Conservation (phyloP, 2,329 filamentous ascomycete genomes). For the Colletotrichum tanaceti region DNA sequence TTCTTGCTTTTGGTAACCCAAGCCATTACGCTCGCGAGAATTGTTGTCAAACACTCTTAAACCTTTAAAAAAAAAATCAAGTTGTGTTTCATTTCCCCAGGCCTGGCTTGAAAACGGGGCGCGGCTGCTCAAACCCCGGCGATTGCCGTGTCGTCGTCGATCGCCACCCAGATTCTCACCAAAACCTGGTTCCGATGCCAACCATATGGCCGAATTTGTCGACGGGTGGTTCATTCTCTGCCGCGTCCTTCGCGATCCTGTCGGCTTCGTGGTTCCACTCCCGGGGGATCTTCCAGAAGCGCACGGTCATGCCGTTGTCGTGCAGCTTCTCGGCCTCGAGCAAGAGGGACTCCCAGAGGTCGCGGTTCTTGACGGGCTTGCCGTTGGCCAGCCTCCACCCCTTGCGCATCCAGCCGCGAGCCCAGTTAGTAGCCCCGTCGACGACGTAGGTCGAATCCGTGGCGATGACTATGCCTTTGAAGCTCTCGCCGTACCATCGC, state of each 20-base stretch:
- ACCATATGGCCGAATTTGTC: too few relatives aligned
- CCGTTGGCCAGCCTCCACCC: conserved; percentile 56
- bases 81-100: too few relatives aligned
- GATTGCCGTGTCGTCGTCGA: too few relatives aligned
- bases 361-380: conserved; percentile 58
- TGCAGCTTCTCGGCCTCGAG: conserved; percentile 51
- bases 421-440: conserved; percentile 57
- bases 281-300: conserved; percentile 61
- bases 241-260: conserved; percentile 51
- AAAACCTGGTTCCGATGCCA: too few relatives aligned
- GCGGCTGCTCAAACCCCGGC: too few relatives aligned
- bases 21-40: too few relatives aligned
- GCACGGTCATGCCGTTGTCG: neutral
- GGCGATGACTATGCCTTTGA: conserved; percentile 59
- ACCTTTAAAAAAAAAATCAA: too few relatives aligned
- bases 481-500: conserved; percentile 56
- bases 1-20: too few relatives aligned
- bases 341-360: conserved; percentile 64
- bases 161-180: too few relatives aligned
- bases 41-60: too few relatives aligned
- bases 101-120: too few relatives aligned
- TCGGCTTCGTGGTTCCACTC: conserved; percentile 58
- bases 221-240: conserved; percentile 2
- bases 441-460: conserved; percentile 66
- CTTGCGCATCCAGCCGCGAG: conserved; percentile 56